Conservation (phyloP, 176 grass and related monocot genomes). For the Phoenix dactylifera region DNA sequence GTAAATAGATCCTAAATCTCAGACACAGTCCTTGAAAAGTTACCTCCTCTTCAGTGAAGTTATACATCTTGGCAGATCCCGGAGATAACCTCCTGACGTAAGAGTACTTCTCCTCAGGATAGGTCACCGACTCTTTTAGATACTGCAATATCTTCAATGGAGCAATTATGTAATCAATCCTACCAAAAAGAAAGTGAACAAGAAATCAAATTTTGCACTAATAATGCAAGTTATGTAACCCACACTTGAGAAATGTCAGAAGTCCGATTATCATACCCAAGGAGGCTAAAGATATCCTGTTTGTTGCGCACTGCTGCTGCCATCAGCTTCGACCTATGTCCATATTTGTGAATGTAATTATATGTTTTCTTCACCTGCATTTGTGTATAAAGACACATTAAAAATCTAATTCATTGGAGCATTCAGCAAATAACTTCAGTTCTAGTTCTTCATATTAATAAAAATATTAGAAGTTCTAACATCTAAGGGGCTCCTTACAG, state of each 20-base stretch:
- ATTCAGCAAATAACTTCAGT: neutral
- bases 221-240: too few relatives aligned
- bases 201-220: too few relatives aligned
- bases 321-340: constrained; percentile 87
- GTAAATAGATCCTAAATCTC: too few relatives aligned
- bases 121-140: constrained; percentile 60
- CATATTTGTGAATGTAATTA: constrained; percentile 84
- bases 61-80: constrained; percentile 45
- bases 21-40: neutral
- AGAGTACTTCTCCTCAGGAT: constrained; percentile 71
- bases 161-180: constrained; percentile 93
- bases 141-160: constrained; percentile 84
- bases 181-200: constrained; percentile 13
- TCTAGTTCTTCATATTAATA: neutral
- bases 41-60: constrained; percentile 87
- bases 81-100: constrained; percentile 63
- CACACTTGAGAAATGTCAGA: constrained; percentile 3
- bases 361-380: constrained; percentile 75
- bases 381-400: constrained; percentile 16
- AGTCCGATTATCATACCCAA: constrained; percentile 45
- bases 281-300: constrained; percentile 82
- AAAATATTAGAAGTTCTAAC: too few relatives aligned
- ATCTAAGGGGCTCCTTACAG: too few relatives aligned
- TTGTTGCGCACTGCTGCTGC: constrained; percentile 86
- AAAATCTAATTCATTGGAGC: neutral